phyloP scores from a whole-genome alignment of 805 yeast species.

The Starmerella khaoyaiensis region DNA sequence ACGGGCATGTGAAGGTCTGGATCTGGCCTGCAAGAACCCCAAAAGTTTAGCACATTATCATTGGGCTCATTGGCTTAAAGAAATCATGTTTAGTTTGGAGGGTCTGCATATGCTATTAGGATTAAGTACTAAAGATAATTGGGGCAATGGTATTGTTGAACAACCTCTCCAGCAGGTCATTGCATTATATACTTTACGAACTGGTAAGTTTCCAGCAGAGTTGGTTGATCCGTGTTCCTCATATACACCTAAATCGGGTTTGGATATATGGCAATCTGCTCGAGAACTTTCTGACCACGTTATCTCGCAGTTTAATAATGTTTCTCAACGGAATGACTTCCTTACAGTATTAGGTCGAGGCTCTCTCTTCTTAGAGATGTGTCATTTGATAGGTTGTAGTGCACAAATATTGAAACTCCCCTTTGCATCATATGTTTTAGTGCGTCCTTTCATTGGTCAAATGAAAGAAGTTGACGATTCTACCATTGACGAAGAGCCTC shows the following conservation, averaged over 20 bases:
- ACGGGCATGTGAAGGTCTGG: constrained; percentile 10
- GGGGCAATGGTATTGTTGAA: constrained; percentile 17
- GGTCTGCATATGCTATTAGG: constrained; percentile 18
- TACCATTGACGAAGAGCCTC: too few relatives aligned
- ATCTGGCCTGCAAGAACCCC: constrained; percentile 6
- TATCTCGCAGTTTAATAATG: constrained; percentile 3
- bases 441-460: constrained; percentile 4
- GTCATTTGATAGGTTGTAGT: constrained; percentile 10
- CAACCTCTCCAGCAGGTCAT: constrained; percentile 17
- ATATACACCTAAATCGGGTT: not conserved
- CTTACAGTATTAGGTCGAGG: constrained; percentile 14
- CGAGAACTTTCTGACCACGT: constrained; percentile 5
- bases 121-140: constrained; percentile 12
- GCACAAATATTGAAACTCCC: constrained; percentile 15
- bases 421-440: constrained; percentile 15
- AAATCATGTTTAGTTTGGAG: constrained; percentile 13
- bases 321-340: constrained; percentile 12
- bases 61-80: constrained; percentile 19
- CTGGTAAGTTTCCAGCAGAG: constrained; percentile 10
- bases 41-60: constrained; percentile 15
- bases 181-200: constrained; percentile 14
- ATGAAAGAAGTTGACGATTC: not conserved
- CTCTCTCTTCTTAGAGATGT: constrained; percentile 14
- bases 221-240: constrained; percentile 6
- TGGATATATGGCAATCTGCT: not conserved